phyloP scores from a whole-genome alignment of 2,329 filamentous ascomycete species.

The Ceratocystis huliohia region DNA sequence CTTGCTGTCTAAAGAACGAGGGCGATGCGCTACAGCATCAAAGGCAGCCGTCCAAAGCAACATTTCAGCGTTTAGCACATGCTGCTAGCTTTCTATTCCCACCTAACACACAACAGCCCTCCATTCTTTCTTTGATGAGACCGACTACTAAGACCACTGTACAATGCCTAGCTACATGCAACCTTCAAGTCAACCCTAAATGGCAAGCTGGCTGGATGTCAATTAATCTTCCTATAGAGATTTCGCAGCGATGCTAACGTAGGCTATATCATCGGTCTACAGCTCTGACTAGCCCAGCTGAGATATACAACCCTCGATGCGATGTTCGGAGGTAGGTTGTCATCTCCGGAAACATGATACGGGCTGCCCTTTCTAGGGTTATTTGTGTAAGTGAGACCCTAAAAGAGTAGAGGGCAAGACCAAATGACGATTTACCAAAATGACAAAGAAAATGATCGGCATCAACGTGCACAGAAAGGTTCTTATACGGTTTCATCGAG shows the following conservation, averaged over 20 bases:
- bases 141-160: not conserved
- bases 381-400: not conserved
- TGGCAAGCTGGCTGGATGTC: too few relatives aligned
- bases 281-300: too few relatives aligned
- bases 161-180: not conserved
- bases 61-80: not conserved
- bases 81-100: not conserved
- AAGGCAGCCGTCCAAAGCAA: not conserved
- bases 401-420: not conserved
- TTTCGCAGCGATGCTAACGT: too few relatives aligned
- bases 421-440: not conserved
- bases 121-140: too few relatives aligned
- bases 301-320: too few relatives aligned
- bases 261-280: too few relatives aligned
- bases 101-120: too few relatives aligned
- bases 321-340: too few relatives aligned
- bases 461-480: not conserved
- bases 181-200: too few relatives aligned
- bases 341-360: too few relatives aligned
- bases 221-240: too few relatives aligned
- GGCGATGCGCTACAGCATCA: not conserved
- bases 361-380: not conserved
- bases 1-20: not conserved
- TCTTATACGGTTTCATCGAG: not conserved
- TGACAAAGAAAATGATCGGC: not conserved